Base-by-base conservation (phyloP, 2,329 filamentous ascomycete genomes). In the Sphaerulina vaccinii region DNA sequence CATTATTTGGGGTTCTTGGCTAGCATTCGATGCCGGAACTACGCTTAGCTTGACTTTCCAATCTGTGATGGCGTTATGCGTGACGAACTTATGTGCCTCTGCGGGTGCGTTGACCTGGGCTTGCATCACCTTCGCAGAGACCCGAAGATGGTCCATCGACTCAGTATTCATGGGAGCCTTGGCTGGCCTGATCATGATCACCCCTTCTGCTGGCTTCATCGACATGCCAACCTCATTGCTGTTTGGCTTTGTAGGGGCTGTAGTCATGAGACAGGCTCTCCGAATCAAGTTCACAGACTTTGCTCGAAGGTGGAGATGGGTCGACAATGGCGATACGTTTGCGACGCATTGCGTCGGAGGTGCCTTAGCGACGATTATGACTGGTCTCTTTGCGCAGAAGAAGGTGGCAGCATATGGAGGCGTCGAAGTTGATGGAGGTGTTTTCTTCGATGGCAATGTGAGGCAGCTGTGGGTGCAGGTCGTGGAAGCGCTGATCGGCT, bases 271-370 rank as follows among this genome's bases (percentile, higher is more conserved):
- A 1, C 78, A 81, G 64, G 76, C 76, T 11, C 59, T 80, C 45
- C 68, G 76, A 1, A 77, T 80, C 61, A 81, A 80, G 61, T 78
- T 75, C 53, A 79, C 74, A 1, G 70, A 75, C 11, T 65, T 73
- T 23, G 77, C 78, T 5, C 64, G 69, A n/a, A 63, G 68, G 2
- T 72, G 70, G 65, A 66, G 72, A 27, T 81, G 76, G 78, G 77
- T 80, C 0, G 78, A 80, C 55, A 79, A 79, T 54, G 78, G 76
- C 1, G 78, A 80, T 60, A 79, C 77, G 0, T 80, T 80, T 59
- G 78, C 78, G 4, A 80, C 77, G 3, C 77, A 80, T 53, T 80
- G 77, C 56, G 65, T 80, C 9, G 77, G 77, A 15, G 78, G 78
- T 0, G 67, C 79, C 5, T 62, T 77, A 0, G 77, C 75, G 0